A percentile compares a stretch with the other conserved stretches of the same genome.
Conservation (phyloP, 192 early-diverging fungal genomes). For the Coemansia sp. region DNA sequence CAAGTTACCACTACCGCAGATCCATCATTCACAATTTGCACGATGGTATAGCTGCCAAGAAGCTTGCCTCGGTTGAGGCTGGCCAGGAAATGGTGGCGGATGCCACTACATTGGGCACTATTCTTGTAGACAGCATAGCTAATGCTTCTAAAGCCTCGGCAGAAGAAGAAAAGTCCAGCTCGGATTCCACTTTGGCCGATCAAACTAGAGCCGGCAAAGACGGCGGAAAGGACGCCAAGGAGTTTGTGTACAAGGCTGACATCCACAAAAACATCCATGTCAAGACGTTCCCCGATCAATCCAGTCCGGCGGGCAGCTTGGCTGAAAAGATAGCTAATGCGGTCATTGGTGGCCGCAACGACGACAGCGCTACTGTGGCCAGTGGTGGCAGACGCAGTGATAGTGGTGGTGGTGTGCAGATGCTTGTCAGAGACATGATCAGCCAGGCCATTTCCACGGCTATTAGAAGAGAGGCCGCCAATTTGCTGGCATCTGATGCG, state of each 20-base stretch:
- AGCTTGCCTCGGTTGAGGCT: background rate
- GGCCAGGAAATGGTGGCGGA: background rate
- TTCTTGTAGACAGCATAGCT: background rate
- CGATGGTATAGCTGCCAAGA: background rate
- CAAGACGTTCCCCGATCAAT: conserved; percentile 51
- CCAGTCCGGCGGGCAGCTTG: no score
- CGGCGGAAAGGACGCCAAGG: background rate
- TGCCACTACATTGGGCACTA: background rate
- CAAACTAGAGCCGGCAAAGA: background rate
- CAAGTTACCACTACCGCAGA: background rate
- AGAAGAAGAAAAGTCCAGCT: no score
- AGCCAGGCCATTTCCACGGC: background rate
- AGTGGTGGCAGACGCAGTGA: background rate
- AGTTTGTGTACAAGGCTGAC: conserved; percentile 16
- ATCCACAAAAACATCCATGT: conserved; percentile 42
- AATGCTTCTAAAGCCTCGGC: background rate
- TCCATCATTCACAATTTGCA: background rate
- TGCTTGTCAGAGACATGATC: background rate
- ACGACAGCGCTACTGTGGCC: background rate
- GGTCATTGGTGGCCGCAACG: no score
- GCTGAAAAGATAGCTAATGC: no score
- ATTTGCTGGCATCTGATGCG: conserved; percentile 1
- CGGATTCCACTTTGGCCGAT: no score
- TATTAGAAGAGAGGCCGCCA: background rate
- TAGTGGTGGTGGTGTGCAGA: background rate